Conservation (phyloP, 1,139 yeast species). For the Geotrichum bryndzae region DNA sequence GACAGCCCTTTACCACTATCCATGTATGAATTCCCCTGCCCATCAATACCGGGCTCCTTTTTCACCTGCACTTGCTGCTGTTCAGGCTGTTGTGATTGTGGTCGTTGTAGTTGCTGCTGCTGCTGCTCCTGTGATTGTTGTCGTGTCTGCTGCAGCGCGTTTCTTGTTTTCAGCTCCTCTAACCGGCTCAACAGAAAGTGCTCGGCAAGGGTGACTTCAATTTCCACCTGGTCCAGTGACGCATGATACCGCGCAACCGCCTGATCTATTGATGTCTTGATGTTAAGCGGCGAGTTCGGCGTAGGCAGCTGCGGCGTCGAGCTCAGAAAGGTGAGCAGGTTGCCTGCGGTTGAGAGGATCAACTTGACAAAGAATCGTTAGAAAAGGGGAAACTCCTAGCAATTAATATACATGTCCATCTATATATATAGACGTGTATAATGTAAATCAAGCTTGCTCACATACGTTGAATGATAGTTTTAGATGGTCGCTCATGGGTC, state of each 20-base stretch:
- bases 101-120: not conserved
- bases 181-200: not conserved
- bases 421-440: no score
- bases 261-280: slow-evolving; percentile 13
- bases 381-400: not conserved
- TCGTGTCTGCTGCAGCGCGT: not conserved
- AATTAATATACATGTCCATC: no score
- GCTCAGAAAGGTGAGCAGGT: slow-evolving; percentile 13
- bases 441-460: not conserved
- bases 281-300: slow-evolving; percentile 13
- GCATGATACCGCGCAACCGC: slow-evolving; percentile 8
- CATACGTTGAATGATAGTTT: not conserved
- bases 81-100: not conserved
- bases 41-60: not conserved
- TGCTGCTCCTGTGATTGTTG: not conserved
- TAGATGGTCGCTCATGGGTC: not conserved
- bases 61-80: not conserved
- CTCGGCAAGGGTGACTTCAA: slow-evolving; percentile 11
- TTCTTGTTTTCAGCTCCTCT: not conserved
- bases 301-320: slow-evolving; percentile 11
- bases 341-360: slow-evolving; percentile 12
- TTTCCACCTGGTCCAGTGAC: slow-evolving; percentile 12
- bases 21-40: not conserved
- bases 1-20: not conserved
- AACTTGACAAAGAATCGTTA: not conserved